A percentile compares a stretch with the other conserved stretches of the same genome.
These are phyloP conservation scores for Jacaranda copaia DNA, from an alignment of 257 asterid genomes.

Conservation along the genomic window DNA sequence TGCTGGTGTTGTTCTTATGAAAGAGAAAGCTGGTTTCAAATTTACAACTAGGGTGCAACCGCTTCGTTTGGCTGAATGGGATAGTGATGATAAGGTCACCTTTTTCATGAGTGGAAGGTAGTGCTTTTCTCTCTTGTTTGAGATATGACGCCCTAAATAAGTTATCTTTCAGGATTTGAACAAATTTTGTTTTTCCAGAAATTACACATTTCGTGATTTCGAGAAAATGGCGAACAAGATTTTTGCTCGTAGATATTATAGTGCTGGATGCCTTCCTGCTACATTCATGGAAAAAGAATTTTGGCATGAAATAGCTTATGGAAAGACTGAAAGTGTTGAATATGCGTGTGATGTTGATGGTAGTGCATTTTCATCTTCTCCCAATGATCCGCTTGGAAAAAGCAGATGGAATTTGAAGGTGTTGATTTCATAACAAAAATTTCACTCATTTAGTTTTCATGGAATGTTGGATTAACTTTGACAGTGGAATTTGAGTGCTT, in stretches of 20 bases:
- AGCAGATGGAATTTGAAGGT: slow-evolving; percentile 99
- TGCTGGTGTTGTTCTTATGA: slow-evolving; percentile 93
- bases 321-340: slow-evolving; percentile 98
- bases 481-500: slow-evolving; percentile 8
- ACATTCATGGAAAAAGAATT: slow-evolving; percentile 92
- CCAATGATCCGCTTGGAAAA: slow-evolving; percentile 82
- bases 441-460: slow-evolving; percentile 27
- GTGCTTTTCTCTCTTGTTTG: slow-evolving; percentile 30
- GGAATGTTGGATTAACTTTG: slow-evolving; percentile 14
- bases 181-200: slow-evolving; percentile 62
- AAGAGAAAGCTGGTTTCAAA: slow-evolving; percentile 88
- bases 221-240: slow-evolving; percentile 99
- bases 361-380: slow-evolving; percentile 95
- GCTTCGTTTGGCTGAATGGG: slow-evolving; percentile 97
- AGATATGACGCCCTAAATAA: slow-evolving; percentile 23
- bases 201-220: slow-evolving; percentile 91
- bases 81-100: slow-evolving; percentile 86
- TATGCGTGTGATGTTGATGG: slow-evolving; percentile 99
- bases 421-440: slow-evolving; percentile 34
- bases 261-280: slow-evolving; percentile 93
- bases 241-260: slow-evolving; percentile 86
- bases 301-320: slow-evolving; percentile 97
- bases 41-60: slow-evolving; percentile 99
- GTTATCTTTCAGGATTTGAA: slow-evolving; percentile 42
- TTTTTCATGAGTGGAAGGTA: slow-evolving; percentile 98